Evolutionary conservation across 176 grass and related monocot species (phyloP).

Genomic region (Hsuehochloa calcarea): DNA sequence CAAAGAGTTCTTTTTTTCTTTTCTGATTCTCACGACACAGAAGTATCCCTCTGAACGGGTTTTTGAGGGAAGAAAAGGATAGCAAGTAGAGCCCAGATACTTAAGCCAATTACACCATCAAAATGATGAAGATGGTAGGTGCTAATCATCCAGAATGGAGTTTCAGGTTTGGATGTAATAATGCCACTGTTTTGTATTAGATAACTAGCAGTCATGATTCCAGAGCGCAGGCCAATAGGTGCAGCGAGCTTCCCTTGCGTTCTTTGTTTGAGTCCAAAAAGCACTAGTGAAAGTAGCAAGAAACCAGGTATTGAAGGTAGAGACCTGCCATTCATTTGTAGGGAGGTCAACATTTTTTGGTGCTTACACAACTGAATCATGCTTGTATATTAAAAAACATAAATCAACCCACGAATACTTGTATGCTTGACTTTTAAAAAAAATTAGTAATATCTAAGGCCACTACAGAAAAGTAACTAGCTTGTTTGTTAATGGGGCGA

Average conservation of each 20-base stretch:
- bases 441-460: not conserved
- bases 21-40: conserved; percentile 34
- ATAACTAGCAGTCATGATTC: conserved; percentile 82
- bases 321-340: conserved; percentile 66
- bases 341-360: conserved; percentile 6
- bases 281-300: conserved; percentile 75
- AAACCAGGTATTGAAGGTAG: conserved; percentile 75
- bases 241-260: conserved; percentile 65
- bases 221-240: conserved; percentile 78
- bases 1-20: not conserved
- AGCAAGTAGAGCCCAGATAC: conserved; percentile 64
- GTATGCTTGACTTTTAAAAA: not conserved
- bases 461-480: conserved; percentile 5
- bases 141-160: conserved; percentile 67
- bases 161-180: conserved; percentile 53
- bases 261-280: conserved; percentile 88
- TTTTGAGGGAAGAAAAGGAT: conserved; percentile 77
- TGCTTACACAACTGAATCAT: conserved; percentile 1
- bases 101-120: conserved; percentile 67
- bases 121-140: conserved; percentile 74
- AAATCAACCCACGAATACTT: not conserved
- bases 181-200: conserved; percentile 60
- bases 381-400: not conserved
- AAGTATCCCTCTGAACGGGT: conserved; percentile 43
- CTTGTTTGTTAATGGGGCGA: not conserved